Base-by-base conservation (phyloP, 441 rosid species). In the Corymbia citriodora region DNA sequence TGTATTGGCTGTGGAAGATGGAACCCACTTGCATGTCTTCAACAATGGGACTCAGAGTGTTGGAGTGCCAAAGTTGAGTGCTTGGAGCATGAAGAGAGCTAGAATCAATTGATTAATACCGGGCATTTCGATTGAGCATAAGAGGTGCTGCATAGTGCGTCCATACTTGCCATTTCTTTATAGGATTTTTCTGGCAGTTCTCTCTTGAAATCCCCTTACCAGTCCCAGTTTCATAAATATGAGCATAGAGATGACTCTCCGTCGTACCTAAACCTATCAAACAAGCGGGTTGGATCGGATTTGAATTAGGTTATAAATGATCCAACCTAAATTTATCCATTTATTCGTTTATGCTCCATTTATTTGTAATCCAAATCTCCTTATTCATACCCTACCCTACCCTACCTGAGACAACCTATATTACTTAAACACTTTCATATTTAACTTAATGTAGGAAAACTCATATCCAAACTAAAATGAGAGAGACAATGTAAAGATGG, bases 161-260 rank as follows among this genome's bases (percentile, higher is more conserved):
- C n/a, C 18, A 23, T 23, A 23, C 18, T 3, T 23, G 18, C n/a
- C 29, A 45, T 79, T 45, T 79, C 16, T 23, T 0, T 2, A 36
- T 0, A 79, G 53, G 10, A 79, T 79, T 45, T 79, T 17, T 79
- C 85, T 12, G 23, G 85, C 18, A 79, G 18, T 1, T 45, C 53
- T 45, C 52, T 45, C 10, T 79, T 79, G 85, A 18, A 0, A 79
- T 79, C 1, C 2, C n/a, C 53, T 13, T 52, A 21, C 9, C 3
- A 10, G 52, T 79, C n/a, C n/a, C 27, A 12, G 18, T 79, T 79
- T 52, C 91, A 97, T 88, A 91, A 97, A 96, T 74, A 96, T 91
- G 49, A 97, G 95, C 94, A 96, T 96, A 29, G 97, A 94, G 88
- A 89, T 52, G 92, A 61, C 88, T 91, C 88, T 82, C 48, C n/a